Conservation (phyloP, 2,329 filamentous ascomycete species). For the Zasmidium angulare region DNA sequence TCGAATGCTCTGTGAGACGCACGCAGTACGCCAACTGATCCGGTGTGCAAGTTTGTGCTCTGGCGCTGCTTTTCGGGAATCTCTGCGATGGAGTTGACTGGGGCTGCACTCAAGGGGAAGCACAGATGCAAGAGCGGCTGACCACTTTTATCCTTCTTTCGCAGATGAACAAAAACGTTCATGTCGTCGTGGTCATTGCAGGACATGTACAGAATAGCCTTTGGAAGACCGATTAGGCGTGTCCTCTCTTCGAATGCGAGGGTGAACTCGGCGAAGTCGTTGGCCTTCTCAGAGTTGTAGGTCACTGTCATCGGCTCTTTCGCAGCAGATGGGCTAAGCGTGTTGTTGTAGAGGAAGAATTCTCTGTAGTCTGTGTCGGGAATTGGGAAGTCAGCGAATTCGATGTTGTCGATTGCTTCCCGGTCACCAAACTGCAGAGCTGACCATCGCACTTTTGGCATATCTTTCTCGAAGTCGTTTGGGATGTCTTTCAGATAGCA, state of each 20-base stretch:
- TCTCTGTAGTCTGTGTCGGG: slow-evolving; percentile 17
- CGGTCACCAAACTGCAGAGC: slow-evolving; percentile 39
- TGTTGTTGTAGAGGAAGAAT: slow-evolving; percentile 13
- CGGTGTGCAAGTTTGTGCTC: slow-evolving; percentile 15
- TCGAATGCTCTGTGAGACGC: slow-evolving; percentile 19
- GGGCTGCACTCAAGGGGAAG: slow-evolving; percentile 16
- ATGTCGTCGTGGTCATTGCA: slow-evolving; percentile 22
- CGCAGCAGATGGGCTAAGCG: slow-evolving; percentile 3
- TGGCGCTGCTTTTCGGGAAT: slow-evolving; percentile 35
- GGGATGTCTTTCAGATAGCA: slow-evolving; percentile 44
- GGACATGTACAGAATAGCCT: slow-evolving; percentile 47
- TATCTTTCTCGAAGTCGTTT: slow-evolving; percentile 51
- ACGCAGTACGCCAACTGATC: slow-evolving; percentile 17
- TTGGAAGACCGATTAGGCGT: slow-evolving; percentile 48
- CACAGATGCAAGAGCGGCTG: slow-evolving; percentile 18
- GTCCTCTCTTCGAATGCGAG: slow-evolving; percentile 42
- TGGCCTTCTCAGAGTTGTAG: slow-evolving; percentile 23
- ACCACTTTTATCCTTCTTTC: slow-evolving; percentile 20
- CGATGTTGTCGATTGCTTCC: slow-evolving; percentile 34
- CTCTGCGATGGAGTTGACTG: slow-evolving; percentile 42
- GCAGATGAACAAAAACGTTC: slow-evolving; percentile 21
- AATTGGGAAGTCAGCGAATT: slow-evolving; percentile 29
- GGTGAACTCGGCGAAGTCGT: slow-evolving; percentile 33
- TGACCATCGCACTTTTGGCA: slow-evolving; percentile 45
- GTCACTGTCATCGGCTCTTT: not conserved